Conservation (phyloP, 2,329 filamentous ascomycete species). For the Helotiales sp. region DNA sequence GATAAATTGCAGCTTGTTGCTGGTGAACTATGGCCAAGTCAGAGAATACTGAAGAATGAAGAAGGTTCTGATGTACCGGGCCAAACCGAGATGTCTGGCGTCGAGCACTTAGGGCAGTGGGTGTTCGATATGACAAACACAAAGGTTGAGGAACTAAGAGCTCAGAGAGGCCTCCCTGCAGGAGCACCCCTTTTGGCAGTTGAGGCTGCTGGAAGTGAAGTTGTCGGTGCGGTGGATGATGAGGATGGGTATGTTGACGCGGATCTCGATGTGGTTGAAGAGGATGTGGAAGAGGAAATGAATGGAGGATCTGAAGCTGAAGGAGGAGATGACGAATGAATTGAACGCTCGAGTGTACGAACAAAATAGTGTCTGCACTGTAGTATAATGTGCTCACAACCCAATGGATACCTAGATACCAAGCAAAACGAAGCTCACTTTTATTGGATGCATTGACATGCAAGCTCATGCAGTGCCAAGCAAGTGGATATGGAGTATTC, state of each 20-base stretch:
- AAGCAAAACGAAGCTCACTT: background rate
- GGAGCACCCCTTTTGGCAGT: constrained; percentile 23
- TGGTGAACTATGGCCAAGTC: constrained; percentile 82
- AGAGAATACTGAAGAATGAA: constrained; percentile 53
- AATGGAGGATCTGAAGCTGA: constrained; percentile 36
- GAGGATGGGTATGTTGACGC: constrained; percentile 29
- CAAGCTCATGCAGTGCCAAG: too few relatives aligned
- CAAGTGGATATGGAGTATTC: too few relatives aligned
- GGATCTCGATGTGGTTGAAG: constrained; percentile 35
- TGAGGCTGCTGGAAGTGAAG: constrained; percentile 14
- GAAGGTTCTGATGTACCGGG: constrained; percentile 55
- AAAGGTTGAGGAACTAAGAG: constrained; percentile 42
- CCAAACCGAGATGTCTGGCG: constrained; percentile 79
- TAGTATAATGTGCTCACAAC: background rate
- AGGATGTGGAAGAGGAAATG: constrained; percentile 30
- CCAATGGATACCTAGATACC: constrained; percentile 12
- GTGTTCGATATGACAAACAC: constrained; percentile 90
- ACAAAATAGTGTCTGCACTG: background rate
- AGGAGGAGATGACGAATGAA: constrained; percentile 22
- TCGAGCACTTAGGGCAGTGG: constrained; percentile 95
- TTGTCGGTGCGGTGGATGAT: constrained; percentile 22
- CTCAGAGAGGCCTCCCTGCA: constrained; percentile 38
- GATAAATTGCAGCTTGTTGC: constrained; percentile 82
- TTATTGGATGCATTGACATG: too few relatives aligned
- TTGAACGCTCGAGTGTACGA: background rate